Evolutionary conservation across 352 stramenopile species (phyloP).

Genomic region (Globisporangium yorkense): DNA sequence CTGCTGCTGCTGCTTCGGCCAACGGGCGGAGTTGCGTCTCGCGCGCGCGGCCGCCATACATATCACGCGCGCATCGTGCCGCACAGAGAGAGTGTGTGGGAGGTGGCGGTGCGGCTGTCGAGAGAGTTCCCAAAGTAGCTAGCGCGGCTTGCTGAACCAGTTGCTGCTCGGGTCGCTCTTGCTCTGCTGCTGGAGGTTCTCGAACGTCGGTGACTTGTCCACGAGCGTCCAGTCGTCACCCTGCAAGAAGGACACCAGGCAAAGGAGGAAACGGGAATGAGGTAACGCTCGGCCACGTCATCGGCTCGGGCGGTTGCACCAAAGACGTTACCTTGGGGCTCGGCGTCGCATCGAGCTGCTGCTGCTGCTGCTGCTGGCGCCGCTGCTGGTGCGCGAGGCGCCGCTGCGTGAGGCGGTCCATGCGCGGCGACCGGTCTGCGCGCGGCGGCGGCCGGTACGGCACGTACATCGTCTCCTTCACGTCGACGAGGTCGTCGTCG

Average conservation of each 20-base stretch:
- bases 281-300: neutral
- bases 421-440: slow-evolving; percentile 20
- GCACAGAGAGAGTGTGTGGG: too few species aligned
- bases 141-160: slow-evolving; percentile 29
- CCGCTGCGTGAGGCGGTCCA: slow-evolving; percentile 16
- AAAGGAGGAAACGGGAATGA: slow-evolving; percentile 1
- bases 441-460: slow-evolving; percentile 31
- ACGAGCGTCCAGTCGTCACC: slow-evolving; percentile 72
- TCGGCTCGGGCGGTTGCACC: neutral
- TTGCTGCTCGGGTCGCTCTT: slow-evolving; percentile 39
- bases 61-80: too few species aligned
- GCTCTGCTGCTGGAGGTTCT: slow-evolving; percentile 38
- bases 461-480: slow-evolving; percentile 47
- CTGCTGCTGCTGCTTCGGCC: neutral
- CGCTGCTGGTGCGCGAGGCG: slow-evolving; percentile 17
- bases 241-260: slow-evolving; percentile 20
- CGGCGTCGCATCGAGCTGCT: slow-evolving; percentile 15
- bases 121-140: neutral
- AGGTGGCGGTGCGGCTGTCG: too few species aligned
- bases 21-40: too few species aligned
- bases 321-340: slow-evolving; percentile 39
- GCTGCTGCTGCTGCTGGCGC: slow-evolving; percentile 17
- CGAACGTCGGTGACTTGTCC: slow-evolving; percentile 73
- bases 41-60: neutral
- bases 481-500: slow-evolving; percentile 46